A percentile compares a stretch with the other conserved stretches of the same genome.
phyloP scores from a whole-genome alignment of 2,329 filamentous ascomycete genomes.

The Diaporthe citriasiana region DNA sequence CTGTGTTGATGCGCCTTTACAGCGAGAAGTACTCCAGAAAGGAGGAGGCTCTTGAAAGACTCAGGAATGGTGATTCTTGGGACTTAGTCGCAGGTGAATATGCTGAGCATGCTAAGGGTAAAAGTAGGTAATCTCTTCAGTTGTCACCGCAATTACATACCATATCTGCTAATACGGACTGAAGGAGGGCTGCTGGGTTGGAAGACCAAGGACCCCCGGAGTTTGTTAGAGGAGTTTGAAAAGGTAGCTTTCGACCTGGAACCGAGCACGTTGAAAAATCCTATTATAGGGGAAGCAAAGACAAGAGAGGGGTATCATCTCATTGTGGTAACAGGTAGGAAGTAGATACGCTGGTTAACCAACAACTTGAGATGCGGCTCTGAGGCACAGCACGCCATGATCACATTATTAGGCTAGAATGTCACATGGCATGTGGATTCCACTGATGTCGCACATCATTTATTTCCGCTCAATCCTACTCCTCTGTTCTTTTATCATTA shows the following conservation, averaged over 20 bases:
- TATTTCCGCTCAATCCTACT: too few species aligned
- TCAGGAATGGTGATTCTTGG: constrained; percentile 77
- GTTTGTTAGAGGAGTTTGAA: constrained; percentile 78
- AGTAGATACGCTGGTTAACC: constrained; percentile 50
- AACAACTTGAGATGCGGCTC: background rate
- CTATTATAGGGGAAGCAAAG: constrained; percentile 79
- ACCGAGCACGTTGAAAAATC: constrained; percentile 73
- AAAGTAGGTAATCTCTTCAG: constrained; percentile 58
- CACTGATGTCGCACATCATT: background rate
- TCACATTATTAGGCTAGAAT: background rate
- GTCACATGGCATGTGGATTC: background rate
- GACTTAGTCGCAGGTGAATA: constrained; percentile 80
- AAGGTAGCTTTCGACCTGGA: constrained; percentile 79
- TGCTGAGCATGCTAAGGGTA: constrained; percentile 82
- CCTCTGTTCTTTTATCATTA: background rate
- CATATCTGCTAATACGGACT: constrained; percentile 20
- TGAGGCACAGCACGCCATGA: background rate
- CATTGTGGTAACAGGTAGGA: constrained; percentile 78
- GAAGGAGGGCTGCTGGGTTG: constrained; percentile 79
- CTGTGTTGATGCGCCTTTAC: constrained; percentile 49
- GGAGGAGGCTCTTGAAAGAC: constrained; percentile 79
- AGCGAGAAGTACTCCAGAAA: constrained; percentile 85
- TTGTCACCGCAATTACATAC: background rate
- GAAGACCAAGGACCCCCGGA: constrained; percentile 73
- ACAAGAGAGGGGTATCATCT: constrained; percentile 85